A percentile compares a stretch with the other conserved stretches of the same genome.
Conservation (phyloP, 805 yeast genomes). For the Wickerhamomyces ciferrii region DNA sequence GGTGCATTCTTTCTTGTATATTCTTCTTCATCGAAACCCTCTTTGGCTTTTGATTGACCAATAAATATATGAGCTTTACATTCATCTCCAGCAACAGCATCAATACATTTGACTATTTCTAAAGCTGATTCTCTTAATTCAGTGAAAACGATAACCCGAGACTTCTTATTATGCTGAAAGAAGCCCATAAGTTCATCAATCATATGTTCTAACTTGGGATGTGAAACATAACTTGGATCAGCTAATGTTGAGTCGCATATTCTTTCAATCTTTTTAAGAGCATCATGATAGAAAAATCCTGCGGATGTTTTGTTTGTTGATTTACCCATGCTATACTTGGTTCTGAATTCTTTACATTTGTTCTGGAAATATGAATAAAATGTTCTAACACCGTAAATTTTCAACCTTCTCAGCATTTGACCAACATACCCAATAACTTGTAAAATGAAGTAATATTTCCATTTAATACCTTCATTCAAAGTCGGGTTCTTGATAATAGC, state of each 20-base stretch:
- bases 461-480: conserved; percentile 64
- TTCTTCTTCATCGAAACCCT: conserved; percentile 55
- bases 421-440: conserved; percentile 68
- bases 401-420: conserved; percentile 60
- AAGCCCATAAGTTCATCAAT: conserved; percentile 54
- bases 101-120: conserved; percentile 70
- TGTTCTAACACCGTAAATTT: conserved; percentile 76
- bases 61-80: conserved; percentile 80
- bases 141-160: conserved; percentile 82
- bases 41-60: conserved; percentile 82
- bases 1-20: conserved; percentile 38
- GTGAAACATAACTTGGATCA: conserved; percentile 43
- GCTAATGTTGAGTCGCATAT: conserved; percentile 38
- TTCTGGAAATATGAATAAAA: conserved; percentile 65
- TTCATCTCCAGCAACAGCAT: conserved; percentile 28
- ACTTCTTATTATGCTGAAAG: conserved; percentile 40
- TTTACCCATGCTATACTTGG: conserved; percentile 55
- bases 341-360: conserved; percentile 50
- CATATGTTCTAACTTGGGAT: conserved; percentile 65
- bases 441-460: conserved; percentile 61
- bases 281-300: conserved; percentile 49
- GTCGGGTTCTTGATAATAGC: conserved; percentile 46
- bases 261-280: conserved; percentile 38
- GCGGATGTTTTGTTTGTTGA: conserved; percentile 61
- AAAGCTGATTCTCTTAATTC: conserved; percentile 87